Conservation (phyloP, 495 filamentous ascomycete genomes). For the Neurospora africana region DNA sequence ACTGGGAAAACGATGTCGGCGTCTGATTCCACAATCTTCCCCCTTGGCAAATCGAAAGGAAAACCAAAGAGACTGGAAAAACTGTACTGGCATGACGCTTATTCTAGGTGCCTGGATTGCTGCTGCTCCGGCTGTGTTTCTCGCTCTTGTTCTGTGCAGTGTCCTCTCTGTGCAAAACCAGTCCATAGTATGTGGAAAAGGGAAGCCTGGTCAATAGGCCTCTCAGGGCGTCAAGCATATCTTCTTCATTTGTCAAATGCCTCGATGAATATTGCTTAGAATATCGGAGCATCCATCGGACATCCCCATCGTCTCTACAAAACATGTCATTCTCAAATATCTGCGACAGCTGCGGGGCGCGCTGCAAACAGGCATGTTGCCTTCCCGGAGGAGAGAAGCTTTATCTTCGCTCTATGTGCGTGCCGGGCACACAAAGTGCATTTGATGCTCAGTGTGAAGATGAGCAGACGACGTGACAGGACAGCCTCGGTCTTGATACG, state of each 20-base stretch:
- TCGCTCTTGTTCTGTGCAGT: no score
- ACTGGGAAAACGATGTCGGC: not conserved
- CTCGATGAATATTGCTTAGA: not conserved
- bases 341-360: no score
- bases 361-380: no score
- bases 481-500: no score
- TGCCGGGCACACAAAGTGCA: no score
- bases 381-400: no score
- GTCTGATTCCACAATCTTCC: not conserved
- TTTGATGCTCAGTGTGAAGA: no score
- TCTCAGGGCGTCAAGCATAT: not conserved
- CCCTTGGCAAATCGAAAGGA: not conserved
- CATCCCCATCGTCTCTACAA: not conserved
- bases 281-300: not conserved
- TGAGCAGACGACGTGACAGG: no score
- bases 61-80: not conserved
- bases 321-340: not conserved
- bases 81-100: not conserved
- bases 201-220: not conserved
- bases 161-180: not conserved
- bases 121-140: no score
- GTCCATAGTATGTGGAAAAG: not conserved
- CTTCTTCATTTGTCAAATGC: not conserved
- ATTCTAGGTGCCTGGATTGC: no score
- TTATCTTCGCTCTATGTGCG: no score